Base-by-base conservation (phyloP, 2,329 filamentous ascomycete genomes). In the Onygenales sp. region DNA sequence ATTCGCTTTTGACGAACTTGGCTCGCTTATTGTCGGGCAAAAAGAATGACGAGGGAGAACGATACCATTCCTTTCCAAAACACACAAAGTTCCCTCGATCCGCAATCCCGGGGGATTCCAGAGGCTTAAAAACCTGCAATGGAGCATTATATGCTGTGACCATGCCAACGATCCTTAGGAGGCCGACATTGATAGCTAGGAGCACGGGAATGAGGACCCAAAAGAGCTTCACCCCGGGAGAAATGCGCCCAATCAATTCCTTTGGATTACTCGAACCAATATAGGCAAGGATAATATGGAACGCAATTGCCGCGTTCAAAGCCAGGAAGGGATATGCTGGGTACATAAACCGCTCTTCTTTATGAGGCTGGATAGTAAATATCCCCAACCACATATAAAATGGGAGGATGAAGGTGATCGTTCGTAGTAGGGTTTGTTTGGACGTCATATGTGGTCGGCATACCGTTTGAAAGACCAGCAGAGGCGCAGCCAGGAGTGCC, bases 291-390 rank as follows among this genome's bases (percentile, higher is more conserved):
- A 94, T 64, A 54, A 94, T 86, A 67, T 97, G 90, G 38, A 94
- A 74, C 3, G 88, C 81, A 51, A 96, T 80, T 7, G 92, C 87
- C 2, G 91, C 91, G 63, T 95, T 96, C 38, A 98, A 77, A 0
- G 87, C 86, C 39, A 98, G 77, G 58, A 92, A 89, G 1, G 93
- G 93, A 64, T 98, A 98, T 2, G 83, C 87, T 0, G 93, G 93
- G 64, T 95, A 98, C 91, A 98, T 97, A 75, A 98, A 98, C 6
- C 93, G 80, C 71, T 98, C 93, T 68, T 98, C 93, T 65, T 98
- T 98, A 73, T 98, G 93, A 13, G 93, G 89, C 66, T 98, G 93
- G 7, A 86, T 67, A 0, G 88, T 92, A 72, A 98, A 97, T 57
- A 97, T 93, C 3, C 73, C 81, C 32, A 98, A 79, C 93, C 93